phyloP scores from a whole-genome alignment of 129 eudicot species.

The Glebionis coronaria region DNA sequence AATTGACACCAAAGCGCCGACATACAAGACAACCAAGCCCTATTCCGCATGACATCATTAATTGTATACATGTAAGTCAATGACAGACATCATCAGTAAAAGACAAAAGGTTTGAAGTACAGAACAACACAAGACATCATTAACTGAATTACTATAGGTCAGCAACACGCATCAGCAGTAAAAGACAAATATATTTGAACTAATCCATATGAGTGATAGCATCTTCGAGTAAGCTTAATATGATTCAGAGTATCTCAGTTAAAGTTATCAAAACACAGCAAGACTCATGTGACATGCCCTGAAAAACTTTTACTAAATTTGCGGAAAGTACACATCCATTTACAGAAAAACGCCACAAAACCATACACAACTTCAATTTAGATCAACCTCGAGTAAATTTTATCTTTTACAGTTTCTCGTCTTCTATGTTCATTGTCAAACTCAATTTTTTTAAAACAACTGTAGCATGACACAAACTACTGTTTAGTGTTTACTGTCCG shows the following conservation, averaged over 20 bases:
- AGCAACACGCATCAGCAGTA: slow-evolving; percentile 8
- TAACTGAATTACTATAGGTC: neutral
- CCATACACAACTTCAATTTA: no score
- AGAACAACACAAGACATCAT: slow-evolving; percentile 3
- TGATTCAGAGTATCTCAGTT: slow-evolving; percentile 12
- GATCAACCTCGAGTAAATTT: no score
- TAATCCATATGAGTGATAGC: slow-evolving; percentile 15
- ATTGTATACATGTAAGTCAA: neutral
- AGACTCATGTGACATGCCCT: no score
- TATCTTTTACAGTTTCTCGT: no score
- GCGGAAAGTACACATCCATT: no score
- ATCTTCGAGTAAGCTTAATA: slow-evolving; percentile 13
- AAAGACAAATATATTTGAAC: neutral
- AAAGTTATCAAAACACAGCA: neutral
- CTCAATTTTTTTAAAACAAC: no score
- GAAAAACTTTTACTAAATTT: no score
- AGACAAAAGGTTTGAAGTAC: neutral
- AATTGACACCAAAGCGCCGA: slow-evolving; percentile 11
- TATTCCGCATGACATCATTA: slow-evolving; percentile 8
- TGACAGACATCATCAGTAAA: slow-evolving; percentile 6
- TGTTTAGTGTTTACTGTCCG: neutral
- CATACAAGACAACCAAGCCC: slow-evolving; percentile 4
- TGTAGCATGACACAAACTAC: no score
- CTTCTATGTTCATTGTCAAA: no score
- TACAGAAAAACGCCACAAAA: no score